A percentile compares a stretch with the other conserved stretches of the same genome.
Conservation (phyloP, 2,329 filamentous ascomycete species). For the Lachnellula willkommii region DNA sequence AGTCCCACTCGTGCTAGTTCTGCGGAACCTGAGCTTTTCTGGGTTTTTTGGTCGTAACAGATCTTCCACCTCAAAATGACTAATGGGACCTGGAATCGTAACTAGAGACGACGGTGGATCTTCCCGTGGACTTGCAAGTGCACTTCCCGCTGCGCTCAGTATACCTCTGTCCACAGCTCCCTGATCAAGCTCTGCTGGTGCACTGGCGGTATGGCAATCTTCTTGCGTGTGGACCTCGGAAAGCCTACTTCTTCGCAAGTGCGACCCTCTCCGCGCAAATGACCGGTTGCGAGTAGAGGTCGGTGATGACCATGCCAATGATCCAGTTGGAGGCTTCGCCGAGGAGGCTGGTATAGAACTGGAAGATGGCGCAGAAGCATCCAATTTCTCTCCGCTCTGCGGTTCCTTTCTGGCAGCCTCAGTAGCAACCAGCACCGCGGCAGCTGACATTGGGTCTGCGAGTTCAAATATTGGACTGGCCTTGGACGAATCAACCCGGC, state of each 20-base stretch:
- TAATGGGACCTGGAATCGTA: not conserved
- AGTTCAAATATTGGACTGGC: constrained; percentile 5
- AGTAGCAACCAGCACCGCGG: constrained; percentile 6
- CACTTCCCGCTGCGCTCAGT: constrained; percentile 14
- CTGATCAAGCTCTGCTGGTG: not conserved
- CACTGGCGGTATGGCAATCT: constrained; percentile 5
- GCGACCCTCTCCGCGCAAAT: no score
- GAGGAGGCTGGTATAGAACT: not conserved
- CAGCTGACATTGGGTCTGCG: constrained; percentile 8
- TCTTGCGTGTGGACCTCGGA: constrained; percentile 27
- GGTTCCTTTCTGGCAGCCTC: not conserved
- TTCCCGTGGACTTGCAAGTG: constrained; percentile 15
- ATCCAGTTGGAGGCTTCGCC: not conserved
- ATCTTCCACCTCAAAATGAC: not conserved
- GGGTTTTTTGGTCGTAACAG: not conserved
- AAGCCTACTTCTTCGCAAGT: constrained; percentile 20
- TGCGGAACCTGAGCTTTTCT: constrained; percentile 13
- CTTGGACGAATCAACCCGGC: not conserved
- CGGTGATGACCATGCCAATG: no score
- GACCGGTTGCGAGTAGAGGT: no score
- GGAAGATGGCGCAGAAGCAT: not conserved
- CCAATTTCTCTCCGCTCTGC: not conserved
- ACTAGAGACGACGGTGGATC: not conserved
- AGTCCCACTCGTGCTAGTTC: constrained; percentile 27
- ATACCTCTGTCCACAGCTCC: constrained; percentile 8